phyloP scores from a whole-genome alignment of 768 basidiomycete species.

The Fomitopsis serialis region DNA sequence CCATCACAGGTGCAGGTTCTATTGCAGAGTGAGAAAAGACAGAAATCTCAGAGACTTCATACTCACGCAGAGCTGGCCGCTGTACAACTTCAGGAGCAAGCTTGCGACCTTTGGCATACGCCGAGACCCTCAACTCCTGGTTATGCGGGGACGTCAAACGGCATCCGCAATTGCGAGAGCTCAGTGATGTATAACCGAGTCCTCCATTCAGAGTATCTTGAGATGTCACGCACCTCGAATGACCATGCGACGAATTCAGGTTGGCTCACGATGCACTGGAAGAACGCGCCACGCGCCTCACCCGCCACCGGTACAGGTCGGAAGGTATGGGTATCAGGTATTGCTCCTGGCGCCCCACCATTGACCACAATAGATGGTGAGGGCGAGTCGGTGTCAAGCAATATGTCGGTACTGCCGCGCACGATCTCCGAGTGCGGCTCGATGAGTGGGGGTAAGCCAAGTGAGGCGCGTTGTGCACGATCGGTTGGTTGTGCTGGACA shows the following conservation, averaged over 20 bases:
- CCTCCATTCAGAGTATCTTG: too few relatives aligned
- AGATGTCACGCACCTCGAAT: conserved; percentile 16
- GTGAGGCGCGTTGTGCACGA: conserved; percentile 34
- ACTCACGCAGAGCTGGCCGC: not conserved
- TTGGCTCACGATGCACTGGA: conserved; percentile 14
- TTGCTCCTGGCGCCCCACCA: not conserved
- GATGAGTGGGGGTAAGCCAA: conserved; percentile 48
- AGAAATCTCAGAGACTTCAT: not conserved
- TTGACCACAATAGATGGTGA: not conserved
- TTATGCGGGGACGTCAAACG: not conserved
- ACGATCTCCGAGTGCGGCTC: conserved; percentile 27
- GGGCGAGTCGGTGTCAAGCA: too few relatives aligned
- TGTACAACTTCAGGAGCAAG: not conserved
- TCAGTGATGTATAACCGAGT: not conserved
- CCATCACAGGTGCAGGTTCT: not conserved
- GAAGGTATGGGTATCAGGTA: conserved; percentile 6
- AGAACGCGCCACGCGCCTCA: not conserved
- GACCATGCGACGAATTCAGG: conserved; percentile 20
- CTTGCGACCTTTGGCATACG: conserved; percentile 8
- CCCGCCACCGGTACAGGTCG: not conserved
- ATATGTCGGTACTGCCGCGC: not conserved
- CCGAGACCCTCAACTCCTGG: conserved; percentile 12
- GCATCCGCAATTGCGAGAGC: not conserved
- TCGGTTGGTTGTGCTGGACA: conserved; percentile 43
- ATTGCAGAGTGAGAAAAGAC: not conserved